These are phyloP conservation scores for Cardiospermum halicacabum DNA, from an alignment of 345 rosid genomes.

Conservation along the genomic window DNA sequence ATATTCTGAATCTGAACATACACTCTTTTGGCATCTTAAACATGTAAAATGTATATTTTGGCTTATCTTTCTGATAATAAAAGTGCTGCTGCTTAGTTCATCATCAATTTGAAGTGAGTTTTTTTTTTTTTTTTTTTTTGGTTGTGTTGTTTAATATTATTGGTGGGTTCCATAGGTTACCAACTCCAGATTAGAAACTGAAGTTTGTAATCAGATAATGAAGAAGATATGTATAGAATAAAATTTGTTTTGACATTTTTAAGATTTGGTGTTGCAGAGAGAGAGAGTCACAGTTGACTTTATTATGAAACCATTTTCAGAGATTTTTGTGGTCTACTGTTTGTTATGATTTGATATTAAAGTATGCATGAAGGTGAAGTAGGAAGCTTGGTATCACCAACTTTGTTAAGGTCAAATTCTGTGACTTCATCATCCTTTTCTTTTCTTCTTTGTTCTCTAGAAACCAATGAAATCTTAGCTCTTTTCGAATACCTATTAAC, in stretches of 20 bases:
- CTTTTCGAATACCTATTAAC: no score
- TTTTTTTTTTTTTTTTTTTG: no score
- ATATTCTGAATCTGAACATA: background rate
- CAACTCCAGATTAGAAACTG: constrained; percentile 12
- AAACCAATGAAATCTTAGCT: background rate
- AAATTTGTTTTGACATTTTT: background rate
- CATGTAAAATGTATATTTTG: constrained; percentile 16
- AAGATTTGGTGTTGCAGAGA: no score
- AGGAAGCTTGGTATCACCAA: constrained; percentile 21
- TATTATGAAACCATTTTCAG: constrained; percentile 2
- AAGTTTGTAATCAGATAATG: background rate
- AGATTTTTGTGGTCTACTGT: background rate
- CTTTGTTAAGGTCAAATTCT: constrained; percentile 30
- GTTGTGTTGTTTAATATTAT: background rate
- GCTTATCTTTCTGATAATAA: background rate
- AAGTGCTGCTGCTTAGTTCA: constrained; percentile 2
- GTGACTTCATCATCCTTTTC: constrained; percentile 28
- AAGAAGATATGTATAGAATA: background rate
- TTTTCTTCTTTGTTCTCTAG: background rate
- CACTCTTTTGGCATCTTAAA: background rate
- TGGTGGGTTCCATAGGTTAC: constrained; percentile 20
- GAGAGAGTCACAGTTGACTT: constrained; percentile 18
- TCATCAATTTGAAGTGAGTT: no score
- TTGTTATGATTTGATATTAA: constrained; percentile 28
- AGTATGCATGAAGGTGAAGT: constrained; percentile 21